Percentiles rank a stretch among this genome's conserved stretches.
These are phyloP conservation scores for Paspalum vaginatum DNA, from an alignment of 176 grass and related monocot species.

Conservation along the genomic window DNA sequence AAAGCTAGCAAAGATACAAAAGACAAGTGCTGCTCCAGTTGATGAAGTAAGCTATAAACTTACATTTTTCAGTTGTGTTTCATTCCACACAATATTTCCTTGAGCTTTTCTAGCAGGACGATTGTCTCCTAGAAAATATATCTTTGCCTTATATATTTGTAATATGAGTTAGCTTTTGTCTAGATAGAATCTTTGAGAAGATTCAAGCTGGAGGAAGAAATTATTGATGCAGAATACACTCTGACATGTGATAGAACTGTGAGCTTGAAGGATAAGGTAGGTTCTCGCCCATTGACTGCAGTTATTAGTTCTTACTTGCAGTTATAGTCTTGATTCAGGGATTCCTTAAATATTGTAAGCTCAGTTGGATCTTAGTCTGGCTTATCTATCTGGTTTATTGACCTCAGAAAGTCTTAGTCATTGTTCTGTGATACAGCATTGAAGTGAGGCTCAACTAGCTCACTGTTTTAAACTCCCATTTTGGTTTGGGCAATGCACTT, in stretches of 20 bases:
- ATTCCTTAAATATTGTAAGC: not conserved
- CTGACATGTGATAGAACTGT: slow-evolving; percentile 81
- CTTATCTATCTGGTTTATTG: not conserved
- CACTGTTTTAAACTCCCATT: slow-evolving; percentile 23
- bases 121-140: not conserved
- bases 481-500: slow-evolving; percentile 13
- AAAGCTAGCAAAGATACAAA: slow-evolving; percentile 73
- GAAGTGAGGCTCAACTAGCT: slow-evolving; percentile 13
- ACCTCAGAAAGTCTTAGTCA: not conserved
- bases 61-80: slow-evolving; percentile 15
- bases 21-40: slow-evolving; percentile 49
- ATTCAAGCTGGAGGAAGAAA: slow-evolving; percentile 79
- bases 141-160: slow-evolving; percentile 25
- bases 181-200: slow-evolving; percentile 86
- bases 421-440: slow-evolving; percentile 18
- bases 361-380: not conserved
- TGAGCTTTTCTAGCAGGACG: not conserved
- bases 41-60: slow-evolving; percentile 67
- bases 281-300: not conserved
- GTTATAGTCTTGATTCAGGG: not conserved
- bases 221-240: slow-evolving; percentile 82
- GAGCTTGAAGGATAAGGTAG: slow-evolving; percentile 87
- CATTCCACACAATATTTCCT: not conserved
- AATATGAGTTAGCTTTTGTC: slow-evolving; percentile 49
- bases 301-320: slow-evolving; percentile 16